phyloP scores from a whole-genome alignment of 768 basidiomycete species.

The Obba rivulosa region DNA sequence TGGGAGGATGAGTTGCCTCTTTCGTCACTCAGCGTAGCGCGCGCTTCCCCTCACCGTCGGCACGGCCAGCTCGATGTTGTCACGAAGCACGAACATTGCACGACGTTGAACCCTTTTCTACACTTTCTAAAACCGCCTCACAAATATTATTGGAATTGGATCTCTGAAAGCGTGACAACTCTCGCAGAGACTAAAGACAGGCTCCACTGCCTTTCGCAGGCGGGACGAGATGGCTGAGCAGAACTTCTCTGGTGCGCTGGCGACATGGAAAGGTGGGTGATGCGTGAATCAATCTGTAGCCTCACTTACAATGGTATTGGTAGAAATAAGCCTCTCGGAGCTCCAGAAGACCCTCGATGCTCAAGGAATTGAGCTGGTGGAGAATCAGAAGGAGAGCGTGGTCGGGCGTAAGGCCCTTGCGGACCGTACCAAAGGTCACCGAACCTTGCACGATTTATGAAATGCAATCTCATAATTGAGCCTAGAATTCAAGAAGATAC shows the following conservation, averaged over 20 bases:
- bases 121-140: too few relatives aligned
- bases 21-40: neutral
- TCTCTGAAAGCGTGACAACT: too few relatives aligned
- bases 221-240: slow-evolving; percentile 40
- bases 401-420: slow-evolving; percentile 91
- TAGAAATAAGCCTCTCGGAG: slow-evolving; percentile 84
- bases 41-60: neutral
- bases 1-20: slow-evolving; percentile 13
- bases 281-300: neutral
- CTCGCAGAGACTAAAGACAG: too few relatives aligned
- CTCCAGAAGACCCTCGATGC: slow-evolving; percentile 90
- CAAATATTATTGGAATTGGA: too few relatives aligned
- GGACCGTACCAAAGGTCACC: slow-evolving; percentile 93
- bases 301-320: slow-evolving; percentile 1
- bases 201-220: too few relatives aligned
- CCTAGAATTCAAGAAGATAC: slow-evolving; percentile 92
- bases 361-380: slow-evolving; percentile 92
- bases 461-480: too few relatives aligned
- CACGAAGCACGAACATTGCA: neutral
- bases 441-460: neutral
- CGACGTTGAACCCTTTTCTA: too few relatives aligned
- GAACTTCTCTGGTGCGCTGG: slow-evolving; percentile 89
- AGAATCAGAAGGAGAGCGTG: slow-evolving; percentile 97
- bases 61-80: too few relatives aligned
- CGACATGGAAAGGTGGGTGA: slow-evolving; percentile 83